phyloP scores from a whole-genome alignment of 2,329 filamentous ascomycete species.

The Monosporascus cannonballus region DNA sequence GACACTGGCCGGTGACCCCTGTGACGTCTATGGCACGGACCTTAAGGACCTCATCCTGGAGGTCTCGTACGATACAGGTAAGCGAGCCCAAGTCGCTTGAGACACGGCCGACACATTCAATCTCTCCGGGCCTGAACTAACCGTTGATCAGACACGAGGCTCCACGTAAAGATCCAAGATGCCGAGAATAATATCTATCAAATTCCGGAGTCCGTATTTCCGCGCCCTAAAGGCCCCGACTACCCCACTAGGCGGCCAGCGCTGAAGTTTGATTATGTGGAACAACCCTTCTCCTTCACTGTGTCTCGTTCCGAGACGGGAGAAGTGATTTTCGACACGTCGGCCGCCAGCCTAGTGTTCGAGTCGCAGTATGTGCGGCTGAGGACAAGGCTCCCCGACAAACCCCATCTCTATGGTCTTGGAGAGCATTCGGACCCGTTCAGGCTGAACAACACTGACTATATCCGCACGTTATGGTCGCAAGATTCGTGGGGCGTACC shows the following conservation, averaged over 20 bases:
- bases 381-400: slow-evolving; percentile 60
- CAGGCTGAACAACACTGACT: slow-evolving; percentile 60
- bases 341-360: slow-evolving; percentile 61
- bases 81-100: neutral
- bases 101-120: too few species aligned
- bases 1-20: slow-evolving; percentile 55
- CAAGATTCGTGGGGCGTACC: slow-evolving; percentile 60
- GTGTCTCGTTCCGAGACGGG: slow-evolving; percentile 30
- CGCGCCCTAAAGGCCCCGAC: slow-evolving; percentile 41
- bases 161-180: slow-evolving; percentile 72
- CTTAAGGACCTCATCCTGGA: slow-evolving; percentile 54
- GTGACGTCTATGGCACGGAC: slow-evolving; percentile 66
- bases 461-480: slow-evolving; percentile 65
- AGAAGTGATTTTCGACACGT: slow-evolving; percentile 63
- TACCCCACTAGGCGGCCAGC: slow-evolving; percentile 14
- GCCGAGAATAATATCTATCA: slow-evolving; percentile 65
- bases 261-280: slow-evolving; percentile 28
- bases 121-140: slow-evolving; percentile 2
- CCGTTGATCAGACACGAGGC: slow-evolving; percentile 47
- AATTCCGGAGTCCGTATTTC: slow-evolving; percentile 62
- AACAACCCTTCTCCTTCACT: slow-evolving; percentile 35
- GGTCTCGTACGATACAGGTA: slow-evolving; percentile 57
- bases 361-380: slow-evolving; percentile 73
- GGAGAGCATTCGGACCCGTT: slow-evolving; percentile 73
- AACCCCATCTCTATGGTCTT: slow-evolving; percentile 70